Evolutionary conservation across 768 basidiomycete genomes (phyloP).

Genomic region (Rhodotorula diobovata): DNA sequence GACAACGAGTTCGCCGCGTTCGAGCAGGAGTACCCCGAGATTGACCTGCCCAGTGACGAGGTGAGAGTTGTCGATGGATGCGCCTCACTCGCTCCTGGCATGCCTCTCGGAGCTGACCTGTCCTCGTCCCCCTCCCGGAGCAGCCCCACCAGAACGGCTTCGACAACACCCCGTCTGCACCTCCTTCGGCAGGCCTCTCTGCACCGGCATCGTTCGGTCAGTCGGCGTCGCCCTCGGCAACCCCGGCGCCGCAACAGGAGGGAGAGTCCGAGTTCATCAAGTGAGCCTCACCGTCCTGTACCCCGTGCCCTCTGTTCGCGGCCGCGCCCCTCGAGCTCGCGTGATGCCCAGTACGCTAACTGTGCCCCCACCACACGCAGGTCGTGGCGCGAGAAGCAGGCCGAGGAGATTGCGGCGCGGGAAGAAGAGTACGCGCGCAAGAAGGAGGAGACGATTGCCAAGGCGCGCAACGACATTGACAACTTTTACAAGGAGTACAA

Average conservation of each 20-base stretch:
- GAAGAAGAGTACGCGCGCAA: constrained; percentile 73
- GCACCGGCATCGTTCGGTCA: constrained; percentile 27
- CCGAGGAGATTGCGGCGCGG: constrained; percentile 71
- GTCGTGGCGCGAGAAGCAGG: constrained; percentile 82
- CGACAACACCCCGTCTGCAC: constrained; percentile 13
- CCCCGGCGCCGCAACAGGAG: constrained; percentile 51
- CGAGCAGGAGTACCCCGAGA: constrained; percentile 76
- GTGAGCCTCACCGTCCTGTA: constrained; percentile 50
- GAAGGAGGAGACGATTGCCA: constrained; percentile 74
- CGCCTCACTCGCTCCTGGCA: not conserved
- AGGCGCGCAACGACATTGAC: constrained; percentile 80
- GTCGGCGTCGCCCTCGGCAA: constrained; percentile 11
- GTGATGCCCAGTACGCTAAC: too few species aligned
- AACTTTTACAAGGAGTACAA: constrained; percentile 86
- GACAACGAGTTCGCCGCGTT: constrained; percentile 75
- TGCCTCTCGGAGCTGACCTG: not conserved
- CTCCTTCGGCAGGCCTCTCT: constrained; percentile 12
- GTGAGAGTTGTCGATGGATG: not conserved
- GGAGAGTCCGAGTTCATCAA: constrained; percentile 83
- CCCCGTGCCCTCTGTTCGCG: too few species aligned
- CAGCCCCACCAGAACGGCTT: constrained; percentile 14
- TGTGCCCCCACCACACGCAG: constrained; percentile 51
- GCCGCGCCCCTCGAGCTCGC: too few species aligned
- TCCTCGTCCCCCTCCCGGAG: not conserved
- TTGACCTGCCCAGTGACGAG: constrained; percentile 50